Percentiles rank a stretch among this genome's conserved stretches.
Evolutionary conservation across 352 stramenopile species (phyloP).

Genomic region (Phytophthora melonis): DNA sequence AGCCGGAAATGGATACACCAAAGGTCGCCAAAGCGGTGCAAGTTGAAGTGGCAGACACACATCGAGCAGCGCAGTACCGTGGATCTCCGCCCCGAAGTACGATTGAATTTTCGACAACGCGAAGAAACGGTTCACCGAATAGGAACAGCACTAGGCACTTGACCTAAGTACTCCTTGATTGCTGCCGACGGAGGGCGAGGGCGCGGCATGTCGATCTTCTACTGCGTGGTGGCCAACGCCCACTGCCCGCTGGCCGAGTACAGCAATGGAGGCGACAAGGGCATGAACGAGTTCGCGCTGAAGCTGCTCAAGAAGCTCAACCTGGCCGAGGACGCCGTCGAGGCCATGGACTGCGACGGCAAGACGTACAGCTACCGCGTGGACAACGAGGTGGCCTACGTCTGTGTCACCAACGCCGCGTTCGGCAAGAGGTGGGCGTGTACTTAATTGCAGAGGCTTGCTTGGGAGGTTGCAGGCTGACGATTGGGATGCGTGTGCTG

Average conservation of each 20-base stretch:
- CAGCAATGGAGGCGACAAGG: slow-evolving; percentile 85
- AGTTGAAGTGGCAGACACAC: slow-evolving; percentile 29
- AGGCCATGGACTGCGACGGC: slow-evolving; percentile 85
- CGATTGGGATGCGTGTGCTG: neutral
- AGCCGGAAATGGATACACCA: slow-evolving; percentile 26
- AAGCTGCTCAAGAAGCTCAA: slow-evolving; percentile 90
- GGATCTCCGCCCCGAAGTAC: slow-evolving; percentile 10
- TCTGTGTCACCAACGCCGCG: slow-evolving; percentile 81
- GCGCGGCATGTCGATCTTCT: slow-evolving; percentile 83
- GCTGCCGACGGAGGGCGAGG: neutral
- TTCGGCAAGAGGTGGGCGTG: slow-evolving; percentile 79
- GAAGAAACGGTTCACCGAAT: slow-evolving; percentile 15
- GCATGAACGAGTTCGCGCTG: slow-evolving; percentile 89
- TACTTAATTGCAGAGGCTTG: neutral
- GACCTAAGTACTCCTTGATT: too few relatives aligned
- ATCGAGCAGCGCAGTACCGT: neutral
- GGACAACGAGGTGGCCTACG: slow-evolving; percentile 85
- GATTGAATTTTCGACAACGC: slow-evolving; percentile 8
- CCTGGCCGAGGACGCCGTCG: slow-evolving; percentile 72
- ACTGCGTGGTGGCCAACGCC: slow-evolving; percentile 88
- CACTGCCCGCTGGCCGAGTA: slow-evolving; percentile 84
- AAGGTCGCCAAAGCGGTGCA: slow-evolving; percentile 30
- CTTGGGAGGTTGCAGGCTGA: slow-evolving; percentile 2
- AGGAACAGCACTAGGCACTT: slow-evolving; percentile 10
- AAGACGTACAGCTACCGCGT: slow-evolving; percentile 90